These are phyloP conservation scores for Ceratocystis colombiana DNA, from an alignment of 2,329 filamentous ascomycete genomes.

Conservation along the genomic window DNA sequence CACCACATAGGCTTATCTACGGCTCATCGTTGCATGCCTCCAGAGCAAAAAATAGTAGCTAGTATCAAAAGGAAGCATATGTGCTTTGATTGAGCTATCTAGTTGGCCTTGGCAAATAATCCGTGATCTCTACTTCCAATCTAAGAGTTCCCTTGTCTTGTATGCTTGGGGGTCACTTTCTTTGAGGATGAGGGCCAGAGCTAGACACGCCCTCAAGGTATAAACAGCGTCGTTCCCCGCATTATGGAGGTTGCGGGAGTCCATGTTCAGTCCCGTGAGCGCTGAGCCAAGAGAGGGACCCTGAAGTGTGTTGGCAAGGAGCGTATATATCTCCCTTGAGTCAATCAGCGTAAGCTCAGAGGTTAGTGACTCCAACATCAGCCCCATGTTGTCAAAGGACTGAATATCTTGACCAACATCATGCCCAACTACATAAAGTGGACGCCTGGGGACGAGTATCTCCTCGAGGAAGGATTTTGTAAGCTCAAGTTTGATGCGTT, in stretches of 20 bases:
- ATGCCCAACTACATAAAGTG: conserved; percentile 58
- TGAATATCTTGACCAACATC: conserved; percentile 56
- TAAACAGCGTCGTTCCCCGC: conserved; percentile 78
- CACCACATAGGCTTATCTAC: too few relatives aligned
- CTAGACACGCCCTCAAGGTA: conserved; percentile 64
- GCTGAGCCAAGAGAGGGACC: conserved; percentile 49
- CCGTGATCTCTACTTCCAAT: not conserved
- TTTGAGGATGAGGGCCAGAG: conserved; percentile 15
- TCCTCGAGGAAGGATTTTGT: not conserved
- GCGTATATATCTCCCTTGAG: conserved; percentile 60
- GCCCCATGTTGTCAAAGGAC: conserved; percentile 56
- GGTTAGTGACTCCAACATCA: conserved; percentile 43
- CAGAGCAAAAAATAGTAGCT: too few relatives aligned
- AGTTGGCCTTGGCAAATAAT: too few relatives aligned
- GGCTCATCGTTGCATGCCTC: too few relatives aligned
- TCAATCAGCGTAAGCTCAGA: conserved; percentile 52
- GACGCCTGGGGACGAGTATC: conserved; percentile 5
- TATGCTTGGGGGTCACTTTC: not conserved
- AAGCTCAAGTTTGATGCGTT: conserved; percentile 44
- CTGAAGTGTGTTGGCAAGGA: conserved; percentile 45
- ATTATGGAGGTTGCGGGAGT: conserved; percentile 63
- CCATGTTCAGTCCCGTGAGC: conserved; percentile 54
- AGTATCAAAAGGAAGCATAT: too few relatives aligned
- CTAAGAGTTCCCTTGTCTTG: not conserved
- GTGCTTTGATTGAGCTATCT: too few relatives aligned